Percentiles rank a stretch among this genome's conserved stretches.
Conservation (phyloP, 1,139 yeast species). For the Debaryomycetaceae sp. region DNA sequence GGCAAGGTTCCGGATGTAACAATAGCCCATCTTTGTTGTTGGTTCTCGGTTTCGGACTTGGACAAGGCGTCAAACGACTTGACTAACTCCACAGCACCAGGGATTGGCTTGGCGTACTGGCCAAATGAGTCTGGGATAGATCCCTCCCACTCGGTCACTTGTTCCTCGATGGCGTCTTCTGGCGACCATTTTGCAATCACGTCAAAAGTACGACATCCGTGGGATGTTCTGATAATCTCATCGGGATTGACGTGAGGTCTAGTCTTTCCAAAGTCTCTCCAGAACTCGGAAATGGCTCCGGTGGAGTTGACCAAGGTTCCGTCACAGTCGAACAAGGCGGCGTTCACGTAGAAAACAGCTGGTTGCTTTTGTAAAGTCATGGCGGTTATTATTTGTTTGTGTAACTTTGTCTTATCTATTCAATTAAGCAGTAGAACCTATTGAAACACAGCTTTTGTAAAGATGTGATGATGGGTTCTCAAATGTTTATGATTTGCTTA, state of each 20-base stretch:
- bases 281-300: constrained; percentile 76
- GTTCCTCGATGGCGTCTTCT: constrained; percentile 63
- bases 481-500: background rate
- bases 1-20: constrained; percentile 80
- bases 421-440: background rate
- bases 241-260: constrained; percentile 70
- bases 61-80: constrained; percentile 47
- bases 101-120: constrained; percentile 65
- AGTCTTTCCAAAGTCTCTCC: constrained; percentile 69
- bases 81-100: constrained; percentile 68
- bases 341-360: constrained; percentile 44
- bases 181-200: constrained; percentile 74
- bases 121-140: constrained; percentile 72
- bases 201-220: constrained; percentile 81
- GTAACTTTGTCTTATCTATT: background rate
- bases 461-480: background rate
- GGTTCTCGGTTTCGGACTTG: constrained; percentile 38
- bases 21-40: constrained; percentile 67
- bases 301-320: constrained; percentile 84
- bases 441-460: background rate
- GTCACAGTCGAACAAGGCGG: constrained; percentile 74
- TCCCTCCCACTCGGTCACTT: constrained; percentile 67
- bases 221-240: constrained; percentile 68
- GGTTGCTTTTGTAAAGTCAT: constrained; percentile 39
- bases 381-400: constrained; percentile 2